These are phyloP conservation scores for Melastoma candidum DNA, from an alignment of 441 rosid species.

Conservation along the genomic window DNA sequence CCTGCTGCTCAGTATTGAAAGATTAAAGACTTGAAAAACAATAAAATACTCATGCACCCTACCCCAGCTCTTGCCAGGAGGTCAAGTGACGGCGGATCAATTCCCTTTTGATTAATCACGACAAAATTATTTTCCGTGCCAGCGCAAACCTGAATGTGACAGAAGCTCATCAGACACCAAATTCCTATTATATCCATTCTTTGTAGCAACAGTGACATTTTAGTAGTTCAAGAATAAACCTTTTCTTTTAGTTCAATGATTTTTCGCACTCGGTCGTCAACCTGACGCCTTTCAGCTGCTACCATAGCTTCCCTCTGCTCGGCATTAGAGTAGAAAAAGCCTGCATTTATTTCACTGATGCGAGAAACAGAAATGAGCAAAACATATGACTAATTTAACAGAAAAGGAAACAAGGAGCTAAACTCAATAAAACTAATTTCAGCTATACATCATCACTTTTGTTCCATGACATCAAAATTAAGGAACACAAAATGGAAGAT, in stretches of 20 bases:
- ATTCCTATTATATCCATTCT: too few species aligned
- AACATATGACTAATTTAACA: too few species aligned
- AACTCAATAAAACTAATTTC: too few species aligned
- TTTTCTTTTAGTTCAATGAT: conserved; percentile 81
- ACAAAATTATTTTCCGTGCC: conserved; percentile 71
- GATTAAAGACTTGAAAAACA: background rate
- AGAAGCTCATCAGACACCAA: conserved; percentile 3
- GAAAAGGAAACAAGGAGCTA: too few species aligned
- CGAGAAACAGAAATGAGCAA: conserved; percentile 6
- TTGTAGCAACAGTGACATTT: too few species aligned
- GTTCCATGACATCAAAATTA: too few species aligned
- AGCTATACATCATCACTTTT: too few species aligned
- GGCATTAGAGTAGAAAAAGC: conserved; percentile 95
- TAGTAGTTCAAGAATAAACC: conserved; percentile 24
- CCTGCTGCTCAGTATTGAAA: background rate
- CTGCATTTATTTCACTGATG: conserved; percentile 90
- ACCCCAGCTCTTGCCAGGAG: conserved; percentile 97
- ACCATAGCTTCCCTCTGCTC: conserved; percentile 99
- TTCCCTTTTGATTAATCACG: conserved; percentile 91
- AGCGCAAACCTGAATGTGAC: conserved; percentile 62
- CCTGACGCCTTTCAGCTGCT: conserved; percentile 80
- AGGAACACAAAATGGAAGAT: too few species aligned
- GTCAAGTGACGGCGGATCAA: conserved; percentile 90
- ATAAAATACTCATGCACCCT: conserved; percentile 18
- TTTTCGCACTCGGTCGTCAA: conserved; percentile 74